Conservation (phyloP, 192 early-diverging fungal species). For the Dimargaris verticillata region DNA sequence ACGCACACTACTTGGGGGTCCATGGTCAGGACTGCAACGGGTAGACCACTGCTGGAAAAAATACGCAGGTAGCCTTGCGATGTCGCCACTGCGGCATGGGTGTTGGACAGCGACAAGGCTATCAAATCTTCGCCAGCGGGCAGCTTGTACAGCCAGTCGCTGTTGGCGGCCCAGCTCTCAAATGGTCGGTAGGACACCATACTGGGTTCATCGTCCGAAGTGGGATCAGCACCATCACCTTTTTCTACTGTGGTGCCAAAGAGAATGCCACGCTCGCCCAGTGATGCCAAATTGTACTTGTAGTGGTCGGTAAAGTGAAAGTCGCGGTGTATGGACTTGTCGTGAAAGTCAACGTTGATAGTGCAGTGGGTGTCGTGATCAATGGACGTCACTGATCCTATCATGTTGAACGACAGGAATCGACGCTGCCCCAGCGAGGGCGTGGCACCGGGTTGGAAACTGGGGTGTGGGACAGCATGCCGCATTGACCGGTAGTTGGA, state of each 20-base stretch:
- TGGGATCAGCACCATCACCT: slow-evolving; percentile 7
- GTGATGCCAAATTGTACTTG: slow-evolving; percentile 60
- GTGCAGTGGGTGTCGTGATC: slow-evolving; percentile 53
- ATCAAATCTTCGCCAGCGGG: slow-evolving; percentile 48
- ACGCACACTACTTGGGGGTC: slow-evolving; percentile 24
- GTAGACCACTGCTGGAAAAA: slow-evolving; percentile 64
- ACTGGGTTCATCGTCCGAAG: slow-evolving; percentile 29
- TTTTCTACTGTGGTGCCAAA: slow-evolving; percentile 34
- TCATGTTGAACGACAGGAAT: slow-evolving; percentile 70
- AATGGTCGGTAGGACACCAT: slow-evolving; percentile 55
- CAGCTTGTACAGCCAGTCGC: slow-evolving; percentile 61
- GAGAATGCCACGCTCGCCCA: slow-evolving; percentile 49
- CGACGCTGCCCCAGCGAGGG: slow-evolving; percentile 33
- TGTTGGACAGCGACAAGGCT: slow-evolving; percentile 55
- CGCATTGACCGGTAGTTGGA: slow-evolving; percentile 5
- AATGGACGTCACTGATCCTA: slow-evolving; percentile 62
- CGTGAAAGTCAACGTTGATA: slow-evolving; percentile 77
- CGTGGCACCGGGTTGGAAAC: slow-evolving; percentile 80
- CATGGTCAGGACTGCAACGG: slow-evolving; percentile 51
- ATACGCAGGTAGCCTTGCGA: slow-evolving; percentile 57
- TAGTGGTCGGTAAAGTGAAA: slow-evolving; percentile 70
- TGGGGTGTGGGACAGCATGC: slow-evolving; percentile 25
- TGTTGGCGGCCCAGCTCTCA: slow-evolving; percentile 48
- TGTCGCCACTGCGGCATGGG: slow-evolving; percentile 54
- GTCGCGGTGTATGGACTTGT: slow-evolving; percentile 57